Evolutionary conservation across 176 grass and related monocot species (phyloP), one percentile per base, ranked within the genome.

Genomic region (Chloris gayana): DNA sequence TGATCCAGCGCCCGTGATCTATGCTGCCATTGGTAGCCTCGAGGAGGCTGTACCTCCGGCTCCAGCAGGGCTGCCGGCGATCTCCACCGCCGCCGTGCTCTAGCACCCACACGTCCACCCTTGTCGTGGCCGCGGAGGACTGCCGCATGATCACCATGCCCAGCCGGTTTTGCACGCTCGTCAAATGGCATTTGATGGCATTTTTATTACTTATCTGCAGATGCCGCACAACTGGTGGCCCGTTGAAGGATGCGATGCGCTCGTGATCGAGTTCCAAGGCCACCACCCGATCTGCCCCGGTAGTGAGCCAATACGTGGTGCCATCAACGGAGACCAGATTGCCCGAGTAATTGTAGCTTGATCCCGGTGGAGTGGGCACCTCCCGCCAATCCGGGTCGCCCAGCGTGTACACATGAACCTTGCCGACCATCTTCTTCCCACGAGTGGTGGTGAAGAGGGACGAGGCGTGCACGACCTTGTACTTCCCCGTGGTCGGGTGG

Each of bases 381-480:
- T 19, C 2, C 41, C 29, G 69, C 57, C 80, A 82, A 1, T 27
- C 10, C 37, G 25, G 9, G 19, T 80, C 45, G 7, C 37, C 67
- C 0, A 73, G 21, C 12, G 56, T 82, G 57, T 63, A 32, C 41
- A 64, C 69, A 3, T 50, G 25, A 12, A 64, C 29, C 1, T 0
- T 13, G 22, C 31, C 22, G 1, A 4, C 38, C 4, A 0, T 1
- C 45, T 13, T 15, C 6, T 41, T 10, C 29, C 3, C 1, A 4
- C 1, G 21, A 4, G 10, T 51, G 49, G 49, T 19, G 14, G 17
- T 51, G 49, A 17, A 51, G 49, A 1, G 17, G 19, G 17, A 51
- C 4, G 41, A 35, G 56, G 62, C 7, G 56, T 72, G 79, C 18
- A 64, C 69, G 5, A 82, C 9, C 58, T 51, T 82, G 80, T 82